Conservation (phyloP, 495 filamentous ascomycete genomes). For the Parathielavia appendiculata region DNA sequence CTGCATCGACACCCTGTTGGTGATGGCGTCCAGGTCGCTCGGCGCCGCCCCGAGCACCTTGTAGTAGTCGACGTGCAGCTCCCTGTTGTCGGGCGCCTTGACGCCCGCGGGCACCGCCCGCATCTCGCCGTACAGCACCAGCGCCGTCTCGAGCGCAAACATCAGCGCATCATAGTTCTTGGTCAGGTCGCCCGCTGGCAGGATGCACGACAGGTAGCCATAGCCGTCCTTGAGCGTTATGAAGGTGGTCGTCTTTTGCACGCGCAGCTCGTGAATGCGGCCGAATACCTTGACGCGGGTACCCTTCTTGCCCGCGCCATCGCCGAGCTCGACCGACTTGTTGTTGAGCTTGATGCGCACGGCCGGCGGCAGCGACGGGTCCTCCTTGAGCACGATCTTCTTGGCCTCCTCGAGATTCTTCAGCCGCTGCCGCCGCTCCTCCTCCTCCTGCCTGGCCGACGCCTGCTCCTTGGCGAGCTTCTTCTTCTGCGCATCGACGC, state of each 20-base stretch:
- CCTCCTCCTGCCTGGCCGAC: slow-evolving; percentile 61
- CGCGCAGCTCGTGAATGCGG: slow-evolving; percentile 75
- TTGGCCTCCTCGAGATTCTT: slow-evolving; percentile 77
- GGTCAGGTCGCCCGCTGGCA: slow-evolving; percentile 70
- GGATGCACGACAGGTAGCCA: slow-evolving; percentile 81
- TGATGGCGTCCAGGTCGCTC: slow-evolving; percentile 88
- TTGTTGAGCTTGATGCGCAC: slow-evolving; percentile 67
- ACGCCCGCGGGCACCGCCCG: slow-evolving; percentile 71
- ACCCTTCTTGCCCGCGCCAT: slow-evolving; percentile 53
- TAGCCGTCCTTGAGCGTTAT: slow-evolving; percentile 84
- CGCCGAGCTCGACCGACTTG: slow-evolving; percentile 64
- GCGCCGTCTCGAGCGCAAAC: slow-evolving; percentile 82
- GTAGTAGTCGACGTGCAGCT: slow-evolving; percentile 93
- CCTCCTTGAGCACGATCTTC: slow-evolving; percentile 77
- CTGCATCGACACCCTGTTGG: slow-evolving; percentile 77
- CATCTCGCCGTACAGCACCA: slow-evolving; percentile 86
- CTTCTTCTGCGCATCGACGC: slow-evolving; percentile 68
- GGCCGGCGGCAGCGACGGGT: slow-evolving; percentile 71
- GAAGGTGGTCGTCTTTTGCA: slow-evolving; percentile 85
- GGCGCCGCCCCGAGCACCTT: slow-evolving; percentile 71
- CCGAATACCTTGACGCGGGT: slow-evolving; percentile 79
- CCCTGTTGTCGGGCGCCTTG: slow-evolving; percentile 78
- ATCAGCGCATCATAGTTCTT: slow-evolving; percentile 90
- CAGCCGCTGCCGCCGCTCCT: slow-evolving; percentile 61
- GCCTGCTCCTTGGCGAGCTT: slow-evolving; percentile 68